Percentiles rank a stretch among this genome's conserved stretches.
These are phyloP conservation scores for Chernovozyma aurita DNA, from an alignment of 1,139 yeast species.

Conservation along the genomic window DNA sequence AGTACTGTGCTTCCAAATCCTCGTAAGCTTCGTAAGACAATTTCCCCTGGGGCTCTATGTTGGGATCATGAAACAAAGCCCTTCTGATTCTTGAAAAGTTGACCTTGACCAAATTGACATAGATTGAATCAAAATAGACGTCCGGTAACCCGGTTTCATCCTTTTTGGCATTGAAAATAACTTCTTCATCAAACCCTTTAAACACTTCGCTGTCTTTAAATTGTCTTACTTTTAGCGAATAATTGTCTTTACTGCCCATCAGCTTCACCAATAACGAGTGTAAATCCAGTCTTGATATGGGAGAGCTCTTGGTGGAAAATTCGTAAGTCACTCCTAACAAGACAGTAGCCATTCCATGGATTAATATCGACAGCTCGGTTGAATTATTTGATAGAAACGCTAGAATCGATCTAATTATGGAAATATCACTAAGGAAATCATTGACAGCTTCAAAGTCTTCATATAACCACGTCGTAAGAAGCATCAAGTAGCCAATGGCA, in stretches of 20 bases:
- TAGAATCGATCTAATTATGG: conserved; percentile 63
- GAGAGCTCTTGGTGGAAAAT: conserved; percentile 69
- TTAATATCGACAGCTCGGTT: conserved; percentile 52
- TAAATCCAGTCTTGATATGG: conserved; percentile 62
- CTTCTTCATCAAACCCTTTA: conserved; percentile 49
- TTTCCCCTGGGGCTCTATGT: conserved; percentile 60
- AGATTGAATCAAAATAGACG: conserved; percentile 65
- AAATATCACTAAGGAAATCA: conserved; percentile 67
- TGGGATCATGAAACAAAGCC: conserved; percentile 73
- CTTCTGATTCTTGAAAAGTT: conserved; percentile 65
- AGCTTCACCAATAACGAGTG: conserved; percentile 59
- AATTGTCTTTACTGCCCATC: conserved; percentile 73
- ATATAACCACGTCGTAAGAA: conserved; percentile 71
- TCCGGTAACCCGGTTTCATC: conserved; percentile 82
- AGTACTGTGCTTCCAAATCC: conserved; percentile 45
- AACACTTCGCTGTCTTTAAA: conserved; percentile 59
- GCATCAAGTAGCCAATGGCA: conserved; percentile 73
- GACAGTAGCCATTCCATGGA: conserved; percentile 73
- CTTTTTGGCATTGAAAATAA: conserved; percentile 13
- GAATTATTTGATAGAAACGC: conserved; percentile 63
- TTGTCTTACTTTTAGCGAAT: conserved; percentile 67
- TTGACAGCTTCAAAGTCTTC: conserved; percentile 75
- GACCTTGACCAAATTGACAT: conserved; percentile 64
- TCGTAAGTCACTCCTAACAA: conserved; percentile 79
- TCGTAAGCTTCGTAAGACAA: conserved; percentile 71